Percentiles rank a stretch among this genome's conserved stretches.
phyloP scores from a whole-genome alignment of 257 asterid species.

The Solanum paucissectum region DNA sequence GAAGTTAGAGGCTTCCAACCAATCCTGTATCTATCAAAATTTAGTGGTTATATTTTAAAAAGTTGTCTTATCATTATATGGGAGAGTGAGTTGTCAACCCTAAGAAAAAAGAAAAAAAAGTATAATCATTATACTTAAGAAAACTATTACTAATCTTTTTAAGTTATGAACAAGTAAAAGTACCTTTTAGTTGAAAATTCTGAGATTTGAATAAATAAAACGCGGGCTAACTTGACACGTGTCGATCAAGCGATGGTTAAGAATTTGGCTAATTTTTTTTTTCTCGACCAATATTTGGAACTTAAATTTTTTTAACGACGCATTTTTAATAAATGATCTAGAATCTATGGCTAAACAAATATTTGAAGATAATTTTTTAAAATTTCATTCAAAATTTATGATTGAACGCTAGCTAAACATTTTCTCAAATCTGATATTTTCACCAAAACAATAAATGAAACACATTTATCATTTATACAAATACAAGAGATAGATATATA shows the following conservation, averaged over 20 bases:
- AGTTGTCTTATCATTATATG: slow-evolving; percentile 17
- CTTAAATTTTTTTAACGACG: too few species aligned
- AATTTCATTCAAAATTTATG: background rate
- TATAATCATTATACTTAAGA: slow-evolving; percentile 28
- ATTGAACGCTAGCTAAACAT: too few species aligned
- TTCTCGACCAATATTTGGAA: too few species aligned
- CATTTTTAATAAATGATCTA: too few species aligned
- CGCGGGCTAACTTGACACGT: background rate
- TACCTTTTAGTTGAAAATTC: background rate
- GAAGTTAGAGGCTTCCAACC: background rate
- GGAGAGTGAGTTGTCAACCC: slow-evolving; percentile 31
- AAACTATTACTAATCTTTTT: slow-evolving; percentile 8
- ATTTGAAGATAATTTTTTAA: background rate
- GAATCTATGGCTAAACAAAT: too few species aligned
- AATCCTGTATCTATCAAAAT: background rate
- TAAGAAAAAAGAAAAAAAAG: background rate
- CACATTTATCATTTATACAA: too few species aligned
- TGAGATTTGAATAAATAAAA: slow-evolving; percentile 3
- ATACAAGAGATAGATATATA: too few species aligned
- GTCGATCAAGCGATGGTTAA: background rate
- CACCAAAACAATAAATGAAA: background rate
- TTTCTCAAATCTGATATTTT: background rate
- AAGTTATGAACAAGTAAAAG: background rate
- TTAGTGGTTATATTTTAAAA: slow-evolving; percentile 4
- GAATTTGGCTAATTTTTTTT: background rate